phyloP scores from a whole-genome alignment of 768 basidiomycete genomes.

The Mrakia gelida region DNA sequence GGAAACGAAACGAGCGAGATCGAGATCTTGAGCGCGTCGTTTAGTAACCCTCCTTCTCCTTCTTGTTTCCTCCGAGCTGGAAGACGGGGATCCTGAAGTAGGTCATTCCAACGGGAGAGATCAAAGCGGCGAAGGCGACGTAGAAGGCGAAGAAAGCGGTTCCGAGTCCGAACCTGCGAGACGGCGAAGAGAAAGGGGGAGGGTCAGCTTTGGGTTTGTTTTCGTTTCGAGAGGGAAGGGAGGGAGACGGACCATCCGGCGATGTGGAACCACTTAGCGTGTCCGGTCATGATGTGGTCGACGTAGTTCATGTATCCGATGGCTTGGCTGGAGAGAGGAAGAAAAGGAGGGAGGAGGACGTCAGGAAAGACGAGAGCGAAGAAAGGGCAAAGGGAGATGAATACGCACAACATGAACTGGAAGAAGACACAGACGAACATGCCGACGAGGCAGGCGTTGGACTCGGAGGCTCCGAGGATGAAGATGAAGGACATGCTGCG shows the following conservation, averaged over 20 bases:
- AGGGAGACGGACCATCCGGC: not conserved
- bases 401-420: not conserved
- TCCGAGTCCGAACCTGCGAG: not conserved
- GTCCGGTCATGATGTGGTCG: not conserved
- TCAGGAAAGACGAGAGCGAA: too few species aligned
- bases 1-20: too few species aligned
- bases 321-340: not conserved
- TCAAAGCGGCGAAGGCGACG: constrained; percentile 5
- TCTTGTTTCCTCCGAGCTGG: not conserved
- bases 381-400: too few species aligned
- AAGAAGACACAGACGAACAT: not conserved
- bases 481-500: not conserved
- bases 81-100: constrained; percentile 6
- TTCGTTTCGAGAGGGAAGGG: not conserved
- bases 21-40: too few species aligned
- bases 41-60: too few species aligned
- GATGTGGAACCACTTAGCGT: not conserved
- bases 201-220: not conserved
- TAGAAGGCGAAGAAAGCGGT: not conserved
- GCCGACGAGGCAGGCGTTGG: not conserved
- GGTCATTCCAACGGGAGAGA: not conserved
- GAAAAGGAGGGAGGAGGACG: too few species aligned
- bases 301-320: constrained; percentile 4
- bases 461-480: not conserved
- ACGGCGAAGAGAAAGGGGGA: not conserved